Evolutionary conservation across 2,329 filamentous ascomycete species (phyloP).

Genomic region (Cercospora beticola): DNA sequence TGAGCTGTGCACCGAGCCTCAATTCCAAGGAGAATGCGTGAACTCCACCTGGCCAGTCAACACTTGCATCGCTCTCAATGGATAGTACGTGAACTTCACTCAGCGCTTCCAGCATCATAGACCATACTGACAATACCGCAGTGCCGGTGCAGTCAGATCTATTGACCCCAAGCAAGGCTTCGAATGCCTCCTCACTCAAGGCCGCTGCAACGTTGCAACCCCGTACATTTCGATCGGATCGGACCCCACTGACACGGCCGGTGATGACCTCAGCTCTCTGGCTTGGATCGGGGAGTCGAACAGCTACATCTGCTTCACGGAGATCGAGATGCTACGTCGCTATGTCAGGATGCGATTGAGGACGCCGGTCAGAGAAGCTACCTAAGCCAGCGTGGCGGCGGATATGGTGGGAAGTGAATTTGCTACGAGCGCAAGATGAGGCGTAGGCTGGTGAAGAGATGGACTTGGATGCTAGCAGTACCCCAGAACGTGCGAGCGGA

Average conservation of each 20-base stretch:
- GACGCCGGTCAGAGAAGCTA: neutral
- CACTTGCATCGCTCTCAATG: constrained; percentile 30
- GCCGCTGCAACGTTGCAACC: constrained; percentile 24
- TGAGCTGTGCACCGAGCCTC: constrained; percentile 28
- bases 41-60: constrained; percentile 29
- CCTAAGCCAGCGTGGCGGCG: neutral
- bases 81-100: constrained; percentile 28
- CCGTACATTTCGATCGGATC: constrained; percentile 19
- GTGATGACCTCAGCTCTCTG: constrained; percentile 24
- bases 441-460: neutral
- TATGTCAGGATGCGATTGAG: constrained; percentile 24
- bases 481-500: neutral
- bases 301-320: constrained; percentile 33
- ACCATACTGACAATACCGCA: neutral
- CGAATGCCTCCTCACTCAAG: constrained; percentile 36
- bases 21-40: constrained; percentile 32
- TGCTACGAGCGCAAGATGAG: neutral
- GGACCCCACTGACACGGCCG: constrained; percentile 9
- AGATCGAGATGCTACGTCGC: constrained; percentile 18
- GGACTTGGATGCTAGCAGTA: neutral
- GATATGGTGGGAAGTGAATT: neutral
- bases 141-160: constrained; percentile 26
- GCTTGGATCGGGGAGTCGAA: constrained; percentile 27
- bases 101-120: neutral
- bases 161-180: constrained; percentile 29